Percentiles rank a stretch among this genome's conserved stretches.
These are phyloP conservation scores for Exsudoporus floridanus DNA, from an alignment of 1,284 basidiomycete genomes.

Conservation along the genomic window DNA sequence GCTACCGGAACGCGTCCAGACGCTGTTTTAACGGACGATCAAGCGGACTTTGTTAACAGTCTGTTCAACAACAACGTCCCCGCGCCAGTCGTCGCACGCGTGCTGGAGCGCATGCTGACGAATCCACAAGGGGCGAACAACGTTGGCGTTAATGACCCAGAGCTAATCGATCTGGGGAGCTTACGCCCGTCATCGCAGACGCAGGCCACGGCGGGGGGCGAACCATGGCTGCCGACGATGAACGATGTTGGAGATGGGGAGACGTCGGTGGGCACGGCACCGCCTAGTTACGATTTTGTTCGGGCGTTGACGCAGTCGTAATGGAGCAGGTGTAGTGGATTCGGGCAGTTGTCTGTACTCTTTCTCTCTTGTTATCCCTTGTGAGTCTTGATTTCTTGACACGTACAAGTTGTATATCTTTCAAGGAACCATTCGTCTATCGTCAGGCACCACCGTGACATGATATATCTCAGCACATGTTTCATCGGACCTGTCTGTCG, in stretches of 20 bases:
- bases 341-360: too few species aligned
- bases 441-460: neutral
- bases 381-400: too few species aligned
- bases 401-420: neutral
- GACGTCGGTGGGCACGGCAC: conserved; percentile 15
- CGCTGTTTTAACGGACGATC: conserved; percentile 20
- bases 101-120: conserved; percentile 30
- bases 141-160: conserved; percentile 16
- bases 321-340: neutral
- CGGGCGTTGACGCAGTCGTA: conserved; percentile 1
- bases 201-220: too few species aligned
- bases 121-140: conserved; percentile 9
- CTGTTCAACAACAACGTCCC: conserved; percentile 24
- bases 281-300: conserved; percentile 23
- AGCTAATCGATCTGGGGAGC: conserved; percentile 6
- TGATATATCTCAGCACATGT: neutral
- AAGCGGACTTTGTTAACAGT: conserved; percentile 24
- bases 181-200: neutral
- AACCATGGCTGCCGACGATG: conserved; percentile 5
- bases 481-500: conserved; percentile 3
- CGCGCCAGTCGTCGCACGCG: conserved; percentile 26
- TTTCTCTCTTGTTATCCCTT: neutral
- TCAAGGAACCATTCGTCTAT: neutral
- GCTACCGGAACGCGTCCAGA: neutral
- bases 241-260: conserved; percentile 14